phyloP scores from a whole-genome alignment of 352 stramenopile species.

The Phytophthora litchii region DNA sequence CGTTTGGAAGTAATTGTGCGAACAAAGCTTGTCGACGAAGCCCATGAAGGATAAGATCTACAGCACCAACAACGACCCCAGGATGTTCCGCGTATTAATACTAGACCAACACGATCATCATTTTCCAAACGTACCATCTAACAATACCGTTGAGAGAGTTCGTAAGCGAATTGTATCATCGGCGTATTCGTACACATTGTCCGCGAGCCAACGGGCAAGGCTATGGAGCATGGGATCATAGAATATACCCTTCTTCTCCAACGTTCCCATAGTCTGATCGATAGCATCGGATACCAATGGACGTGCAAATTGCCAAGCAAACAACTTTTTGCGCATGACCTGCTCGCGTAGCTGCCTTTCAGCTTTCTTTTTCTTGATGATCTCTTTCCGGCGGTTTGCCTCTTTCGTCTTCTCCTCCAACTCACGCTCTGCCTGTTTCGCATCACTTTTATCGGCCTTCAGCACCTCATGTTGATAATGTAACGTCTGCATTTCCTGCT shows the following conservation, averaged over 20 bases:
- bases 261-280: constrained; percentile 25
- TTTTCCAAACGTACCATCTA: constrained; percentile 52
- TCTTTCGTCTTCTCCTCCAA: constrained; percentile 63
- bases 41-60: constrained; percentile 48
- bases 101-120: constrained; percentile 1
- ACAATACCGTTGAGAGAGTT: constrained; percentile 32
- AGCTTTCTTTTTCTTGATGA: constrained; percentile 50
- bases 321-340: constrained; percentile 57
- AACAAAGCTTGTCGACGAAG: constrained; percentile 55
- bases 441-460: constrained; percentile 50
- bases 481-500: constrained; percentile 67
- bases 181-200: constrained; percentile 47
- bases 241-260: constrained; percentile 64
- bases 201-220: constrained; percentile 47
- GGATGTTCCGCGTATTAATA: background rate
- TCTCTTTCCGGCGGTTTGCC: constrained; percentile 53
- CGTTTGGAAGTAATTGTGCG: constrained; percentile 42
- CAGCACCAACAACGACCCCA: background rate
- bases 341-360: constrained; percentile 43
- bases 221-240: constrained; percentile 68
- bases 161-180: constrained; percentile 54
- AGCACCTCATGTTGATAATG: constrained; percentile 45
- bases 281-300: constrained; percentile 50
- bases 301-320: constrained; percentile 65
- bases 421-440: constrained; percentile 43